Evolutionary conservation across 371 early-diverging fungal genomes (phyloP).

Genomic region (Zychaea mexicana): DNA sequence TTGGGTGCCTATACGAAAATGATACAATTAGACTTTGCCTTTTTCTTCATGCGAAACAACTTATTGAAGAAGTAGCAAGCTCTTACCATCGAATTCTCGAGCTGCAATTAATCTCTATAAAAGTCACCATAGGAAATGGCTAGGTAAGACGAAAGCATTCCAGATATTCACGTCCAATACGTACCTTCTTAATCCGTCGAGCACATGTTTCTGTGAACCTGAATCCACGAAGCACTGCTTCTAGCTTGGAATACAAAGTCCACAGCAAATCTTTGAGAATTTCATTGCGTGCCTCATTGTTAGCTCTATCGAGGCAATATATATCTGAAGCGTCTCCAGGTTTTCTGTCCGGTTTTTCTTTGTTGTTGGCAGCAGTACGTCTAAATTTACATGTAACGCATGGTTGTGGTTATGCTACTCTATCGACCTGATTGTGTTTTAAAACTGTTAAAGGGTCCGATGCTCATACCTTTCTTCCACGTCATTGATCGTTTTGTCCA

Average conservation of each 20-base stretch:
- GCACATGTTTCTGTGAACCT: slow-evolving; percentile 65
- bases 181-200: slow-evolving; percentile 46
- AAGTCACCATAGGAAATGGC: neutral
- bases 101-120: slow-evolving; percentile 25
- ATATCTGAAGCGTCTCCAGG: slow-evolving; percentile 35
- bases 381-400: too few relatives aligned
- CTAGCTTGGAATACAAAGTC: slow-evolving; percentile 82
- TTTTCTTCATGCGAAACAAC: too few relatives aligned
- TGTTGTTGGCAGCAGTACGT: neutral
- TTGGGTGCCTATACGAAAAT: slow-evolving; percentile 13
- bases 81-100: slow-evolving; percentile 21
- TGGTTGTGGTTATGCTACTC: too few relatives aligned
- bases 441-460: too few relatives aligned
- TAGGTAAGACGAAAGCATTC: neutral
- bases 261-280: slow-evolving; percentile 81
- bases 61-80: too few relatives aligned
- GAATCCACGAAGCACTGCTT: slow-evolving; percentile 83
- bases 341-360: slow-evolving; percentile 26
- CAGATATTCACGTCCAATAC: neutral
- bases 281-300: slow-evolving; percentile 61
- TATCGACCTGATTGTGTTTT: too few relatives aligned
- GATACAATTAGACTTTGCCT: neutral
- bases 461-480: slow-evolving; percentile 78
- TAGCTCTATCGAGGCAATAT: slow-evolving; percentile 51
- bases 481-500: slow-evolving; percentile 87